Conservation (phyloP, 345 rosid genomes). For the Camelina sativa region DNA sequence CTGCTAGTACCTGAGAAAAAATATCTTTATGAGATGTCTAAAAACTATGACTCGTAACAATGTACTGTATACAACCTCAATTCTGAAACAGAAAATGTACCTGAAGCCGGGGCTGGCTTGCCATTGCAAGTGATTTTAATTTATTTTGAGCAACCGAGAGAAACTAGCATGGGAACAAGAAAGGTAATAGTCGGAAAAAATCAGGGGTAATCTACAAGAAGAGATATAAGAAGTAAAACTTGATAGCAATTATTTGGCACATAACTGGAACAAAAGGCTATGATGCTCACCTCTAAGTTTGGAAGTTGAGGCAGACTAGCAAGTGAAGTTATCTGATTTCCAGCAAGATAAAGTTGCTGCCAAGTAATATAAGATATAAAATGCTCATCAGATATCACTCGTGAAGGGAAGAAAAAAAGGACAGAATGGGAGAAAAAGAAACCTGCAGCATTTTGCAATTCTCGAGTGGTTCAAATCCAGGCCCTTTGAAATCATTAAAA, state of each 20-base stretch:
- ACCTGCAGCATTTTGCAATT: slow-evolving; percentile 95
- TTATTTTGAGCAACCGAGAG: slow-evolving; percentile 98
- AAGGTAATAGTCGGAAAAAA: neutral
- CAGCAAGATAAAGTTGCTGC: slow-evolving; percentile 99
- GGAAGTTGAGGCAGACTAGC: slow-evolving; percentile 95
- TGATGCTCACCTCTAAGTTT: slow-evolving; percentile 79
- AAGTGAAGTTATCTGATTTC: slow-evolving; percentile 94
- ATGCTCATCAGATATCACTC: slow-evolving; percentile 23
- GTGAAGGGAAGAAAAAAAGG: slow-evolving; percentile 12
- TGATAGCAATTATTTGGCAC: slow-evolving; percentile 28
- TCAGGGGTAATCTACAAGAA: slow-evolving; percentile 20
- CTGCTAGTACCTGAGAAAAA: slow-evolving; percentile 80
- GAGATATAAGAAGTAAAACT: neutral
- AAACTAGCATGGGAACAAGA: slow-evolving; percentile 56
- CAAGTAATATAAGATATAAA: slow-evolving; percentile 42
- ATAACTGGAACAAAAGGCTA: slow-evolving; percentile 9
- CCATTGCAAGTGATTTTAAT: slow-evolving; percentile 93
- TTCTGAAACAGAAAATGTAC: slow-evolving; percentile 48
- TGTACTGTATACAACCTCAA: slow-evolving; percentile 16
- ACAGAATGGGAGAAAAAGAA: slow-evolving; percentile 40
- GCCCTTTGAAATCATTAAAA: slow-evolving; percentile 98
- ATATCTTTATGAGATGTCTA: slow-evolving; percentile 14
- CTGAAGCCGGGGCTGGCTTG: slow-evolving; percentile 98
- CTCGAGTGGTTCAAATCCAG: slow-evolving; percentile 96
- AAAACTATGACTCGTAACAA: slow-evolving; percentile 18